A percentile compares a stretch with the other conserved stretches of the same genome.
These are phyloP conservation scores for Annulohypoxylon stygium DNA, from an alignment of 495 filamentous ascomycete species.

Conservation along the genomic window DNA sequence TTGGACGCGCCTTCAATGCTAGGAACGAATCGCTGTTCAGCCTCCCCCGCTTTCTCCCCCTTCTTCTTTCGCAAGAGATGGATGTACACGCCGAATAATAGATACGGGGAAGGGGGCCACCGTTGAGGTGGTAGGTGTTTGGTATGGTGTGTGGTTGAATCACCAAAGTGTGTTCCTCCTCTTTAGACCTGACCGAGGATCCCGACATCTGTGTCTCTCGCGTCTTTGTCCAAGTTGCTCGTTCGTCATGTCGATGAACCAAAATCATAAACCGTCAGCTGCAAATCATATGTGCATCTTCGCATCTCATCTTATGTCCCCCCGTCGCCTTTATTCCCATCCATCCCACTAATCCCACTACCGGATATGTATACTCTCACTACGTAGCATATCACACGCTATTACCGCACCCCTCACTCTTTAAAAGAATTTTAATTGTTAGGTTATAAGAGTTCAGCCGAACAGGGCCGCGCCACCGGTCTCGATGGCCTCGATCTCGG, in stretches of 20 bases:
- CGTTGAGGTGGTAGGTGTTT: neutral
- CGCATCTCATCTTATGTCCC: neutral
- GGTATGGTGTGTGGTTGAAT: constrained; percentile 38
- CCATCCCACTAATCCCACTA: neutral
- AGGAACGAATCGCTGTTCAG: constrained; percentile 34
- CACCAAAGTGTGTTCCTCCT: constrained; percentile 12
- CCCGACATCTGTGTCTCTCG: neutral
- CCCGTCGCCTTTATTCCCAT: neutral
- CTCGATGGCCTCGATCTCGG: constrained; percentile 96
- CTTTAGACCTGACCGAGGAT: neutral
- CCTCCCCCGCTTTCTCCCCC: neutral
- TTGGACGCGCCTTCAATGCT: constrained; percentile 26
- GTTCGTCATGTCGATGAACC: constrained; percentile 1
- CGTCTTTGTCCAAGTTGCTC: constrained; percentile 1
- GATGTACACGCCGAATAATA: constrained; percentile 8
- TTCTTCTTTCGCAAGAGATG: constrained; percentile 7
- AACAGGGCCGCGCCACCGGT: constrained; percentile 78
- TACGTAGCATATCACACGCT: neutral
- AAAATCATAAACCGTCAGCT: constrained; percentile 30
- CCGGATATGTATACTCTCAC: neutral
- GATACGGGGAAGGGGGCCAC: neutral
- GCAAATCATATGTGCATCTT: neutral
- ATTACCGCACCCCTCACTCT: neutral
- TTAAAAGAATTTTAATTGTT: neutral
- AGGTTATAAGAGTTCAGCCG: constrained; percentile 44